Conservation (phyloP, 306 rosid genomes). For the Luffa aegyptiaca region DNA sequence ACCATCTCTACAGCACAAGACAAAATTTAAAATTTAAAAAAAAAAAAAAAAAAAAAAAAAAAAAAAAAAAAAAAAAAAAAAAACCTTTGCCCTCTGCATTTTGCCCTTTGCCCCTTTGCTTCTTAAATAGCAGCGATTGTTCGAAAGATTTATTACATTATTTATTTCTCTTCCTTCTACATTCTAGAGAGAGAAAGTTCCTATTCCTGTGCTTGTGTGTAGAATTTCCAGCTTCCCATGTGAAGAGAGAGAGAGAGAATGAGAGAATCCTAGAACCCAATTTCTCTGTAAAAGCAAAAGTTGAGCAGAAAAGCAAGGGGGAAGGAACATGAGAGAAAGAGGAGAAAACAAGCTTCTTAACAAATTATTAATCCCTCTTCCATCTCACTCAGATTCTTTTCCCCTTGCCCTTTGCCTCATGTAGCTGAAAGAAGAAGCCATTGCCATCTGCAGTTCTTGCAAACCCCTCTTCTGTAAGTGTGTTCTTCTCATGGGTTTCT, state of each 20-base stretch:
- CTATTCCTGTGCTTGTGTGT: neutral
- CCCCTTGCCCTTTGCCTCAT: constrained; percentile 17
- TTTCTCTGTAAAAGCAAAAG: neutral
- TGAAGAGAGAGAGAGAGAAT: constrained; percentile 2
- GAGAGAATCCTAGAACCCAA: neutral
- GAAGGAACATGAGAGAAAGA: constrained; percentile 12
- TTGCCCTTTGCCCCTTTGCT: neutral
- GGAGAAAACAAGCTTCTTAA: constrained; percentile 10
- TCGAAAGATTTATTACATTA: neutral
- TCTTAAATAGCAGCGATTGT: neutral
- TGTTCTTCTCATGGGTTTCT: constrained; percentile 2
- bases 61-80: neutral
- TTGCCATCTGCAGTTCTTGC: neutral
- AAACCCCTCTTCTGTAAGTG: constrained; percentile 42
- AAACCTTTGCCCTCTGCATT: neutral
- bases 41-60: neutral
- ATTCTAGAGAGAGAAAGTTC: neutral
- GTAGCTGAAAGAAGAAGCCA: constrained; percentile 15
- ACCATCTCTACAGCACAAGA: neutral
- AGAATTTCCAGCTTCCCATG: constrained; percentile 14
- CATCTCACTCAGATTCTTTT: constrained; percentile 16
- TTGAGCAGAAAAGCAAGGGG: neutral
- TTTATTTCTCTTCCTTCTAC: constrained; percentile 7
- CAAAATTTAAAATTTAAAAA: neutral
- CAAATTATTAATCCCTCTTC: constrained; percentile 11